Base-by-base conservation (phyloP, 441 rosid genomes). In the Kokia cookei region DNA sequence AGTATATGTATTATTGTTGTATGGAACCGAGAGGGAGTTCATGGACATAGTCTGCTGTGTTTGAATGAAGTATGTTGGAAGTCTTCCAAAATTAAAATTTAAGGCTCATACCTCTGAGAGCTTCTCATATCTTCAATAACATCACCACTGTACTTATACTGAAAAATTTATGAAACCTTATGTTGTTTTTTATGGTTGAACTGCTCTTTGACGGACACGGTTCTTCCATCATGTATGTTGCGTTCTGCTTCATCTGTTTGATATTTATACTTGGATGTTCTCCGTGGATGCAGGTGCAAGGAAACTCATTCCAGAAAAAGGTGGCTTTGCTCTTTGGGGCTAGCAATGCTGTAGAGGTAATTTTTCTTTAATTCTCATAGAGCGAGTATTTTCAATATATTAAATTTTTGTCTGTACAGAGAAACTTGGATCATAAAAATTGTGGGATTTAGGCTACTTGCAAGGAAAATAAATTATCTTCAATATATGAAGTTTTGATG, bases 301-400 rank as follows among this genome's bases (percentile, higher is more conserved):
- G 99, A 79, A 96, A 96, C 85, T 96, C 99, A 45, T 96, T 93
- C 88, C 99, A 90, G 83, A 96, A 96, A 86, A 96, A 94, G 81
- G 91, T 82, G 54, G 93, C 97, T 0, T 75, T 94, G 74, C 85
- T 96, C 69, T 87, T 96, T 80, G 99, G 99, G 67, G 73, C 85
- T 57, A 86, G 86, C 78, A 93, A 89, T 60, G 87, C 72, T 64
- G 85, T 72, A 13, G 99, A 96, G 97, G 99, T 93, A 88, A 76
- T 82, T 63, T 74, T 74, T 47, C 48, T 53, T 73, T 72, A 61
- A 65, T 75, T 69, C 57, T 24, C 60, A 45, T 57, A 61, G 24
- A 26, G 27, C 59, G n/a, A 59, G 32, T 59, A 57, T 24, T 62
- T 50, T 63, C 61, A 7, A 11, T 19, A 50, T 62, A 48, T 62